Evolutionary conservation across 306 rosid genomes (phyloP).

Genomic region (Cicer judaicum): DNA sequence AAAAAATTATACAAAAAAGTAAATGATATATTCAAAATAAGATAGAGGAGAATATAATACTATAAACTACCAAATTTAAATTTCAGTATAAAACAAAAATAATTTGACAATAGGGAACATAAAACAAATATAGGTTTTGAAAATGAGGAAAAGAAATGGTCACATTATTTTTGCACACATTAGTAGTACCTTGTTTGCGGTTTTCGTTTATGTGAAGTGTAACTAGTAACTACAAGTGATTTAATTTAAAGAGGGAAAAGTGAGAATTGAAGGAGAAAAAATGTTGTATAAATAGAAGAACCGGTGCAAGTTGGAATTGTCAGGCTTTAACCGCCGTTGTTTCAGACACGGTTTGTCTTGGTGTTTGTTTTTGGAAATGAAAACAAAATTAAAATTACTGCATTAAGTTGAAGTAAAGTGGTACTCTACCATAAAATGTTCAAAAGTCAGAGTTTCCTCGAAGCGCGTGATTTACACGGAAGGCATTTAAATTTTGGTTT

Average conservation of each 20-base stretch:
- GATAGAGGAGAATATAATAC: too few relatives aligned
- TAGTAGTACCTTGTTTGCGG: constrained; percentile 22
- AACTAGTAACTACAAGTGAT: constrained; percentile 5
- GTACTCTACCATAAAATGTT: constrained; percentile 12
- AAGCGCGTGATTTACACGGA: constrained; percentile 47
- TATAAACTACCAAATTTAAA: not conserved
- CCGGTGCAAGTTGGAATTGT: constrained; percentile 17
- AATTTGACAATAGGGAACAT: not conserved
- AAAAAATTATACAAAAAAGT: too few relatives aligned
- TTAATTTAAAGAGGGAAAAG: constrained; percentile 5
- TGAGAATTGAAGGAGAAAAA: constrained; percentile 13
- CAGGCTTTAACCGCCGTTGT: constrained; percentile 52
- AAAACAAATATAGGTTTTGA: not conserved
- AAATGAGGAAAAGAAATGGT: not conserved
- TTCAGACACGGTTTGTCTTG: constrained; percentile 33
- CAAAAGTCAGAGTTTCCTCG: constrained; percentile 43
- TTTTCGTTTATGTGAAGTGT: not conserved
- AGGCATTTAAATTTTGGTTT: not conserved
- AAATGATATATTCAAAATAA: too few relatives aligned
- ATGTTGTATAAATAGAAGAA: constrained; percentile 43
- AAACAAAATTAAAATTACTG: constrained; percentile 37
- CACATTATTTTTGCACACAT: not conserved
- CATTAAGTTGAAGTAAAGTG: constrained; percentile 14
- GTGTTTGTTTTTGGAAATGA: constrained; percentile 24
- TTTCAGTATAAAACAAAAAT: not conserved